A percentile compares a stretch with the other conserved stretches of the same genome.
These are phyloP conservation scores for Sporormia fimetaria DNA, from an alignment of 495 filamentous ascomycete species.

Conservation along the genomic window DNA sequence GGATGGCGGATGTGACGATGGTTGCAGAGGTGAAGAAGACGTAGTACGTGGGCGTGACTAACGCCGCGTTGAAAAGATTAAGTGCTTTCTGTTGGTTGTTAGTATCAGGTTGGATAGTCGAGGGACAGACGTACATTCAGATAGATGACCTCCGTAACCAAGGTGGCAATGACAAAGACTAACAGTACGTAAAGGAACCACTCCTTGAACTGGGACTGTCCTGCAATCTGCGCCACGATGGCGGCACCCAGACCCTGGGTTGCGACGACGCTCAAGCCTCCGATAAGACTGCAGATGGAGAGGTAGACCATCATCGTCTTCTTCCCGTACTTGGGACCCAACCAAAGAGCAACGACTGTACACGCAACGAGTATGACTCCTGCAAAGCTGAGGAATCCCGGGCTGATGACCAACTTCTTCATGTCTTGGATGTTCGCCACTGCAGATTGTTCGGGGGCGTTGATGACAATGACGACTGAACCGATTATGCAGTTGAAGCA, in stretches of 20 bases:
- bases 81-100: conserved; percentile 76
- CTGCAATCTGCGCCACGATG: conserved; percentile 73
- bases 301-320: conserved; percentile 97
- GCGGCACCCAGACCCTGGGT: conserved; percentile 91
- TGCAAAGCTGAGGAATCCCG: conserved; percentile 75
- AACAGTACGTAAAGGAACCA: conserved; percentile 93
- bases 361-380: conserved; percentile 72
- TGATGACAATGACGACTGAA: conserved; percentile 85
- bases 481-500: conserved; percentile 94
- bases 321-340: conserved; percentile 82
- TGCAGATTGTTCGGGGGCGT: conserved; percentile 76
- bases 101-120: conserved; percentile 13
- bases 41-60: conserved; percentile 97
- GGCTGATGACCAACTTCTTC: conserved; percentile 75
- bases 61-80: conserved; percentile 91
- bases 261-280: conserved; percentile 86
- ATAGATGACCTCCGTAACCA: conserved; percentile 88
- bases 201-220: conserved; percentile 80
- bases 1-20: conserved; percentile 81
- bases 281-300: conserved; percentile 87
- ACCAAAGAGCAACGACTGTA: conserved; percentile 64
- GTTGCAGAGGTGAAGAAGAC: conserved; percentile 94
- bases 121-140: conserved; percentile 64
- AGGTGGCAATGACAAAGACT: conserved; percentile 76
- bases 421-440: conserved; percentile 87